Evolutionary conservation across 2,329 filamentous ascomycete species (phyloP).

Genomic region (Cladobotryum mycophilum): DNA sequence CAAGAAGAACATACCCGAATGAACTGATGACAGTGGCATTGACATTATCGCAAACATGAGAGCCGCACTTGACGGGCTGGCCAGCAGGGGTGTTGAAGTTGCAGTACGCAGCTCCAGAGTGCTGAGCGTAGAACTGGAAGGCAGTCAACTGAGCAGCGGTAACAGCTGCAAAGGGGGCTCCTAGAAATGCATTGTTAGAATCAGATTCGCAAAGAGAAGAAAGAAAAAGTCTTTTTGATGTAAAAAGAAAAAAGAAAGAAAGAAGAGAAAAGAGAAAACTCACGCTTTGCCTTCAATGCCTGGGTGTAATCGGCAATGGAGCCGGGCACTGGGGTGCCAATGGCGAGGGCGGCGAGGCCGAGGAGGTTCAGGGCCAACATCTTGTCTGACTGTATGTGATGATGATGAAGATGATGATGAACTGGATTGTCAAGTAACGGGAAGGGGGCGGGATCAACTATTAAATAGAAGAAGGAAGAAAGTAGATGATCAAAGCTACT

Average conservation of each 20-base stretch:
- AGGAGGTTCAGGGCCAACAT: constrained; percentile 23
- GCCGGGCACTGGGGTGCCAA: constrained; percentile 18
- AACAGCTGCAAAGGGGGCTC: constrained; percentile 15
- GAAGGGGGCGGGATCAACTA: not conserved
- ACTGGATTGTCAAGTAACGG: not conserved
- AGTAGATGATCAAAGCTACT: not conserved
- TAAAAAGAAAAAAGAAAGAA: no score
- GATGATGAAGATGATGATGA: not conserved
- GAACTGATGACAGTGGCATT: constrained; percentile 38
- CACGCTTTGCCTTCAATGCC: constrained; percentile 30
- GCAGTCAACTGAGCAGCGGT: constrained; percentile 29
- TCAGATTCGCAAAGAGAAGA: no score
- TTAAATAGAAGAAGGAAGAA: not conserved
- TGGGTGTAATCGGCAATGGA: constrained; percentile 20
- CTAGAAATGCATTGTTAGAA: not conserved
- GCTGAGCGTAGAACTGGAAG: constrained; percentile 45
- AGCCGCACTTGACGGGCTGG: constrained; percentile 36
- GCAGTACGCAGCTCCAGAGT: constrained; percentile 48
- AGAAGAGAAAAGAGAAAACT: constrained; percentile 9
- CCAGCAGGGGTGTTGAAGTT: constrained; percentile 38
- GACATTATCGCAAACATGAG: constrained; percentile 38
- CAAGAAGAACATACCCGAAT: constrained; percentile 29
- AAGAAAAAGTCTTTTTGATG: not conserved
- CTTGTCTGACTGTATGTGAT: not conserved
- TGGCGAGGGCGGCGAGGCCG: constrained; percentile 20